Base-by-base conservation (phyloP, 176 grass and related monocot species). In the Oryza longistaminata region DNA sequence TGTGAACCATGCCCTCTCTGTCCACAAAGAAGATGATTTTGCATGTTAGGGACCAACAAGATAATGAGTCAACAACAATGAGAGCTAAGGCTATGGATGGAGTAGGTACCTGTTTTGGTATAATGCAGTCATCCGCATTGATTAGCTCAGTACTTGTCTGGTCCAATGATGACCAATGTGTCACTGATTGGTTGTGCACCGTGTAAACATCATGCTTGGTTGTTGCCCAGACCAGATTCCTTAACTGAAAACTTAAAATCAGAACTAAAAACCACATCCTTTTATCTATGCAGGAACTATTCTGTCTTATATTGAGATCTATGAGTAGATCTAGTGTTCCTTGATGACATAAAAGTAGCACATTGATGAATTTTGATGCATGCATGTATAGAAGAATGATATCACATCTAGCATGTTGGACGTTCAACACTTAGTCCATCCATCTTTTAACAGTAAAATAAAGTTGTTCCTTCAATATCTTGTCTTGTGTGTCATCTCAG, bases 201-300 rank as follows among this genome's bases (percentile, higher is more conserved):
- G 87, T 92, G 76, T 99, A 99, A 81, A 96, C 93, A 70, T 99
- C 96, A 92, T 99, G 96, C 82, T 99, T 99, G 25, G 91, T 92
- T 68, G 93, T 92, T 39, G 93, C 93, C 96, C 93, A 99, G 64
- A 99, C 70, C 70, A 99, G 82, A 80, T 99, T 96, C 86, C 96
- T 92, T 74, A 99, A 73, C 96, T 96, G 90, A 50, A 80, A 46
- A 87, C 35, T 70, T 61, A 16, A 85, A 60, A 65, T 71, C 50
- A 85, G 33, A 76, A 85, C 26, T 74, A 37, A 62, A 21, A 82
- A 66, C 55, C 50, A 75, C 43, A 75, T 76, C 31, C 19, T 4
- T 82, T 13, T 19, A 81, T 70, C 66, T 35, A 33, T 48, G 2
- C 2, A 80, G 9, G 67, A 49, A 17, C 31, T 72, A 21, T 80